Evolutionary conservation across 805 yeast species (phyloP).

Genomic region (Ogataea pilisensis): DNA sequence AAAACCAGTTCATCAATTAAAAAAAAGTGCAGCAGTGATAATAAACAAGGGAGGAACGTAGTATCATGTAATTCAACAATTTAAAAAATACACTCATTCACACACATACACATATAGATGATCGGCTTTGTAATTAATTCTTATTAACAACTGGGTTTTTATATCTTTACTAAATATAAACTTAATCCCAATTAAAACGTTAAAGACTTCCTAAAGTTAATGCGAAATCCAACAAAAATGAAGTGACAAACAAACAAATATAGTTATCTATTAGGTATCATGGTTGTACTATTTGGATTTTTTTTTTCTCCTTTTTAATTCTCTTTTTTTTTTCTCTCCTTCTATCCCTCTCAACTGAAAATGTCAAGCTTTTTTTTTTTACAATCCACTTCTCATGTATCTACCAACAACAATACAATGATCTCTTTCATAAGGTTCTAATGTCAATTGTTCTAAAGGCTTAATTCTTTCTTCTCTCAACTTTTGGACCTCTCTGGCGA

Average conservation of each 20-base stretch:
- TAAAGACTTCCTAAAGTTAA: background rate
- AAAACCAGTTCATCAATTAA: background rate
- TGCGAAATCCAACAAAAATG: background rate
- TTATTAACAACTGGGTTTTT: background rate
- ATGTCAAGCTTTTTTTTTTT: conserved; percentile 13
- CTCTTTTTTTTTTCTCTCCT: background rate
- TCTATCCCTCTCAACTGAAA: background rate
- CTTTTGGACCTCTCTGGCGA: conserved; percentile 98
- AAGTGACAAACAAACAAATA: background rate
- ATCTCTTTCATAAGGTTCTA: conserved; percentile 99
- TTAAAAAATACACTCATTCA: no score
- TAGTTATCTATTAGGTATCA: background rate
- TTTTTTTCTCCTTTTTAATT: background rate
- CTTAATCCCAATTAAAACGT: background rate
- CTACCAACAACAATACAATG: conserved; percentile 98
- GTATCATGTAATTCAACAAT: background rate
- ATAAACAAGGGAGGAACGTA: background rate
- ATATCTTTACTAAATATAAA: background rate
- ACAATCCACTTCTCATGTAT: conserved; percentile 86
- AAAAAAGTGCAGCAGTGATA: background rate
- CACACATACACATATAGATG: no score
- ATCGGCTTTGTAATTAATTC: no score
- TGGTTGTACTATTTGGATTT: background rate
- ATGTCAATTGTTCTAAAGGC: conserved; percentile 96
- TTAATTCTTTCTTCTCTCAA: conserved; percentile 98